Evolutionary conservation across 441 rosid genomes (phyloP), one percentile per base, ranked within the genome.

Genomic region (Flueggea neowawraea): DNA sequence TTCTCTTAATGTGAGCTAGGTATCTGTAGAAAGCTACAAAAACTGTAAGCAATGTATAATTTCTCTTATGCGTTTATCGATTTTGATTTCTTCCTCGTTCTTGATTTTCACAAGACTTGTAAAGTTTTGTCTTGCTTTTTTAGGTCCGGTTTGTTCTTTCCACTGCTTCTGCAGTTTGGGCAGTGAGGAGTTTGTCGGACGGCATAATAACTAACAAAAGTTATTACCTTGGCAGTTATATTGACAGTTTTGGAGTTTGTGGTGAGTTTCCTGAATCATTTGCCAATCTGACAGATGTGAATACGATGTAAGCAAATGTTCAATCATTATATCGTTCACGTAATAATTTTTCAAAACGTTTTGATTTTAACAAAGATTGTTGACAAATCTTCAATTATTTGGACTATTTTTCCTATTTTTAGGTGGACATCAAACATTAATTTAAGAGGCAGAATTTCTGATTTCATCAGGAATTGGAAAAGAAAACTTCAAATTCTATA

Each of bases 381-480:
- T 2, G 50, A 9, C 4, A 9, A 4, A 14, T 47, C 5, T 4
- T 3, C 4, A 14, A 22, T 22, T 9, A 47, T 47, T 36, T 22
- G 28, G 45, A 31, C 36, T 36, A 16, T n/a, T 54, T 59, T 54
- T 10, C 14, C 57, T 66, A 33, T 28, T 74, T 45, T 73, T 82
- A 87, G 92, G 65, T 78, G 82, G 90, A 88, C 85, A 66, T 79
- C 80, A 11, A 89, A 87, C 68, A 68, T 57, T 69, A 75, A 76
- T 48, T 72, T 87, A 56, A 82, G 86, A 3, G 92, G 95, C 63
- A 78, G 16, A 45, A 81, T 90, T 62, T 95, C 97, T n/a, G 88
- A 77, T 59, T 84, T 87, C 54, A 85, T 85, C 6, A 91, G 90
- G 53, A 84, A 75, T 58, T 90, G 89, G 92, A 22, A 22, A 22